These are phyloP conservation scores for Filosporella fistucella DNA, from an alignment of 495 filamentous ascomycete species.

Conservation along the genomic window DNA sequence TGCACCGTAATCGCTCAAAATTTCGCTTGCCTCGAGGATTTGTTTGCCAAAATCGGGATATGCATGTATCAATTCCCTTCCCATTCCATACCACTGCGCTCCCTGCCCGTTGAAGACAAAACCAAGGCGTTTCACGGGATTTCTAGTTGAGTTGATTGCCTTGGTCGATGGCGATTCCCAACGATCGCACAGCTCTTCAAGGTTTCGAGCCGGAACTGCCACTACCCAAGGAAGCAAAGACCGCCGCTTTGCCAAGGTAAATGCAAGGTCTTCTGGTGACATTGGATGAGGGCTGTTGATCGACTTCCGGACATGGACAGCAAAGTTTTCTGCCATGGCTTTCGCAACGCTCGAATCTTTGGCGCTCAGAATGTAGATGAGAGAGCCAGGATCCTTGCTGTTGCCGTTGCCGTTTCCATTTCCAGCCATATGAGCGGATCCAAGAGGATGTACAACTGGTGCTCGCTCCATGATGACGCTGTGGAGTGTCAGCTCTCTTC, in stretches of 20 bases:
- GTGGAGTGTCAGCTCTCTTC: no score
- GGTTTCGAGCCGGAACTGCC: background rate
- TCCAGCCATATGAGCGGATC: no score
- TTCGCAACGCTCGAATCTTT: background rate
- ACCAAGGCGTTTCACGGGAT: no score
- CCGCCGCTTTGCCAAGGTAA: slow-evolving; percentile 6
- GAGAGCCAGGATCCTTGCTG: background rate
- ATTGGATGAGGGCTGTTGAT: background rate
- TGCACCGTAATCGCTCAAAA: slow-evolving; percentile 35
- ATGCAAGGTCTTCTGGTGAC: slow-evolving; percentile 4
- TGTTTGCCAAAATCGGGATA: slow-evolving; percentile 30
- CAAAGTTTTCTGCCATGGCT: background rate
- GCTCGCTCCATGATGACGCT: no score
- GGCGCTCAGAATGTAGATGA: background rate
- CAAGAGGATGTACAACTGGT: no score
- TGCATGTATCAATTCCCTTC: slow-evolving; percentile 46
- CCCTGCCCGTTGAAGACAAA: slow-evolving; percentile 19
- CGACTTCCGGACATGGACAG: background rate
- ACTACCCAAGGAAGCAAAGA: slow-evolving; percentile 4
- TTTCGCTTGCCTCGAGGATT: background rate
- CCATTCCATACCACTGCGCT: slow-evolving; percentile 33
- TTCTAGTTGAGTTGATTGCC: no score
- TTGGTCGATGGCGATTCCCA: no score
- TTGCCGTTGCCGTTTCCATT: no score
- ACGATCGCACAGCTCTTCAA: slow-evolving; percentile 1